phyloP scores from a whole-genome alignment of 805 yeast species.

The Candida ascalaphidarum region DNA sequence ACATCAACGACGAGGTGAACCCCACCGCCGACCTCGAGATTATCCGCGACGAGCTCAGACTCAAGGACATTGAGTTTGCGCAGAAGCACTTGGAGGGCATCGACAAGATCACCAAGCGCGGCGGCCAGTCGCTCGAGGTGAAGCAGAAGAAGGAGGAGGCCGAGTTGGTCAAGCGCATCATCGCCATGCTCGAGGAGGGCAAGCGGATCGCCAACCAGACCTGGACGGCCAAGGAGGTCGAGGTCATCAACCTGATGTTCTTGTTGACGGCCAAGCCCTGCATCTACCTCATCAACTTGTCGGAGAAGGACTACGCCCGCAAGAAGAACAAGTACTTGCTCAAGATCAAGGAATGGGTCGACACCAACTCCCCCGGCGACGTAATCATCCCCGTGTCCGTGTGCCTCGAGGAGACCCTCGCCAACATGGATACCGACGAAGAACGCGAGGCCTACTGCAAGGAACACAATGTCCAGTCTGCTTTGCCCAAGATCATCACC shows the following conservation, averaged over 20 bases:
- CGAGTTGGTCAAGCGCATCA: constrained; percentile 63
- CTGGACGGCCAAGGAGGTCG: constrained; percentile 91
- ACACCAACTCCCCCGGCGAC: constrained; percentile 74
- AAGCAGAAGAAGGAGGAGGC: constrained; percentile 85
- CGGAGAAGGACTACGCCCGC: constrained; percentile 81
- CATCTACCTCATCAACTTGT: constrained; percentile 83
- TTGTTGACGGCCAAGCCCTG: constrained; percentile 93
- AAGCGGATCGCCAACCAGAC: constrained; percentile 79
- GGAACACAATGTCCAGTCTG: constrained; percentile 60
- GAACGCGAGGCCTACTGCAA: constrained; percentile 67
- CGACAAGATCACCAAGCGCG: constrained; percentile 75
- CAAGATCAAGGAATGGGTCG: constrained; percentile 86
- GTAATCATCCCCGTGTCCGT: constrained; percentile 90
- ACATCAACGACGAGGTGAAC: constrained; percentile 86
- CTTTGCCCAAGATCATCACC: constrained; percentile 78
- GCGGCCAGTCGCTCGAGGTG: constrained; percentile 83
- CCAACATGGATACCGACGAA: constrained; percentile 73
- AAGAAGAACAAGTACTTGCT: constrained; percentile 82
- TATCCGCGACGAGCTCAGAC: constrained; percentile 82
- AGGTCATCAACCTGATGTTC: constrained; percentile 75
- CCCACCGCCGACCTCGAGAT: constrained; percentile 93
- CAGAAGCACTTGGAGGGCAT: constrained; percentile 70
- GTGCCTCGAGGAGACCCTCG: constrained; percentile 63
- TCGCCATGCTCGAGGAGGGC: constrained; percentile 72
- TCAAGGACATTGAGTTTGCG: constrained; percentile 94